Base-by-base conservation (phyloP, 208 protist species). In the Trypanosoma boissoni region DNA sequence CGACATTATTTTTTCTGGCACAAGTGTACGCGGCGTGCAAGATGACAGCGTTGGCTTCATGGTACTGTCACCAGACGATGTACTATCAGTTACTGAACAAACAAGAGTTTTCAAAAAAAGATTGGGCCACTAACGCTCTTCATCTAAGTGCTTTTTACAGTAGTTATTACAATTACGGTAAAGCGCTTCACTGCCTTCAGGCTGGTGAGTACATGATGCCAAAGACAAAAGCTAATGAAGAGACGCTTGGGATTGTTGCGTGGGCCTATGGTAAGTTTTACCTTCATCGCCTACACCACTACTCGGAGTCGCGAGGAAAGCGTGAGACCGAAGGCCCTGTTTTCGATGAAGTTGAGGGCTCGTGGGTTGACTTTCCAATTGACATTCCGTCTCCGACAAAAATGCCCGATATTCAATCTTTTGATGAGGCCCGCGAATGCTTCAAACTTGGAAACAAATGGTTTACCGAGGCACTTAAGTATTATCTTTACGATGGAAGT, bases 1-100 rank as follows among this genome's bases (percentile, higher is more conserved):
- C 72, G 3, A 95, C 86, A 20, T 58, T 92, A 14, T 96, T 95
- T 72, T 96, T 89, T 41, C 60, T 96, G 27, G 89, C 89, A 9
- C 92, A 97, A 59, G 73, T 91, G 57, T 80, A 85, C 56, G 75
- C 82, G 0, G 42, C 66, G 14, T 60, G 70, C 58, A 58, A 78
- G 34, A 68, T 89, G 51, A 45, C 74, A 39, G 53, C 56, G 16
- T 39, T 74, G 26, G 81, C 87, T 41, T 79, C 83, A 6, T 64
- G 77, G 29, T 95, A 94, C 71, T 96, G 89, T 58, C 86, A 92
- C 54, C 69, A 83, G 16, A 96, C 92, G 8, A 65, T 97, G 60
- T 83, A 93, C 63, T 69, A 78, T 24, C 89, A 96, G 53, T 72
- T 95, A 21, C 59, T 88, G 49, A 76, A 72, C 50, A 87, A 82